phyloP scores from a whole-genome alignment of 495 filamentous ascomycete species.

The Talaromyces liani region DNA sequence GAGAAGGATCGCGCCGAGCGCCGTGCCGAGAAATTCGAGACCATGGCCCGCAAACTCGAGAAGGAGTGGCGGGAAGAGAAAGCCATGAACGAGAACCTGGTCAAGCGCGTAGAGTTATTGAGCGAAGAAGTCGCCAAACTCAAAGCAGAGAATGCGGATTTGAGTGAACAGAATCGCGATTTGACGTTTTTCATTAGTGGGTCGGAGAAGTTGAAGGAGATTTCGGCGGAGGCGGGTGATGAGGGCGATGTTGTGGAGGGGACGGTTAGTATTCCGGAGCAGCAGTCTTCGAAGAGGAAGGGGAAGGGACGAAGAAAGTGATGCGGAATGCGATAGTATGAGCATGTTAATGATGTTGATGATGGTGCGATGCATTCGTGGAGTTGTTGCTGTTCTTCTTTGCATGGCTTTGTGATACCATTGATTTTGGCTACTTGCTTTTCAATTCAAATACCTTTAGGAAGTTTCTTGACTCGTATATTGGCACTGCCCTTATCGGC shows the following conservation, averaged over 20 bases:
- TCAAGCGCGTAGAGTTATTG: constrained; percentile 67
- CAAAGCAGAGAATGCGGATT: constrained; percentile 47
- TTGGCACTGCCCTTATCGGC: too few relatives aligned
- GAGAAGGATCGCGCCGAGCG: constrained; percentile 61
- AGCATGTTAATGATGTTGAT: neutral
- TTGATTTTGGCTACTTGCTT: neutral
- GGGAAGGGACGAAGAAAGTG: constrained; percentile 34
- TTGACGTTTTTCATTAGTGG: constrained; percentile 82
- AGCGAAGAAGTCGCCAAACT: constrained; percentile 47
- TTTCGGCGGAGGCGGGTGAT: constrained; percentile 43
- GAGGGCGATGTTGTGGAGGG: constrained; percentile 48
- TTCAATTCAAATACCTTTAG: neutral
- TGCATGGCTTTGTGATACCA: neutral
- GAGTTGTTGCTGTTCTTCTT: neutral
- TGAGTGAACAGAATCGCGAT: constrained; percentile 85
- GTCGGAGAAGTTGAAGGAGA: constrained; percentile 69
- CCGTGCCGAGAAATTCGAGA: constrained; percentile 60
- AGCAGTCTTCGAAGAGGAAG: constrained; percentile 24
- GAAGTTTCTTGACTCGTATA: neutral
- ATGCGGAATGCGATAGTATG: too few relatives aligned
- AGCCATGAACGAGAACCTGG: constrained; percentile 66
- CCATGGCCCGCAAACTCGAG: constrained; percentile 66
- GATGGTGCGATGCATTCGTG: neutral
- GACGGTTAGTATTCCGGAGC: constrained; percentile 45
- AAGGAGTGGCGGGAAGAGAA: constrained; percentile 84